Evolutionary conservation across 805 yeast species (phyloP).

Genomic region (Clavispora phyllophila): DNA sequence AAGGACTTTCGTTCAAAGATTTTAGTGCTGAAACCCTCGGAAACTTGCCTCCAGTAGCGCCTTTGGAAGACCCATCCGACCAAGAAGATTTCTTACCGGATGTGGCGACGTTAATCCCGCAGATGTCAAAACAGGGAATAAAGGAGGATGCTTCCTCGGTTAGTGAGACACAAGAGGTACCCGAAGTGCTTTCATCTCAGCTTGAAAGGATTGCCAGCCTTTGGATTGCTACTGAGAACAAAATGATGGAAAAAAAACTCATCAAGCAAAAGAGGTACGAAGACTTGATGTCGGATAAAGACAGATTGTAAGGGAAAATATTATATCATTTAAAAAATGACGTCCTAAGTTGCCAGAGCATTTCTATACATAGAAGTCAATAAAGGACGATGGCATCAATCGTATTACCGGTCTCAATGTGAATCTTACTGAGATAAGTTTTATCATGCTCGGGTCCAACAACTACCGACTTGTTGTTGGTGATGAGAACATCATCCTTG

Average conservation of each 20-base stretch:
- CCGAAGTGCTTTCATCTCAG: slow-evolving; percentile 30
- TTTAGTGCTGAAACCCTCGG: slow-evolving; percentile 4
- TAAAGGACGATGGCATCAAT: slow-evolving; percentile 22
- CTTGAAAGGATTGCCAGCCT: slow-evolving; percentile 53
- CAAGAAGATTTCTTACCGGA: slow-evolving; percentile 8
- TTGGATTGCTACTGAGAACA: slow-evolving; percentile 63
- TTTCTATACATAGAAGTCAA: background rate
- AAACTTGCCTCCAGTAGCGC: background rate
- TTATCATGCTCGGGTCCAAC: slow-evolving; percentile 18
- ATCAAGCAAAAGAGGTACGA: slow-evolving; percentile 21
- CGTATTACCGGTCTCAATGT: slow-evolving; percentile 40
- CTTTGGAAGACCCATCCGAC: background rate
- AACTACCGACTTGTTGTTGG: slow-evolving; percentile 25
- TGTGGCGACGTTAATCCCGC: slow-evolving; percentile 1
- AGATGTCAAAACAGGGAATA: slow-evolving; percentile 1
- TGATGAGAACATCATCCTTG: slow-evolving; percentile 21
- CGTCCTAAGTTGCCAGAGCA: too few species aligned
- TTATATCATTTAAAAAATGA: too few species aligned
- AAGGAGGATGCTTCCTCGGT: background rate
- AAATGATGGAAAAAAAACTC: slow-evolving; percentile 32
- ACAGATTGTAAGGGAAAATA: background rate
- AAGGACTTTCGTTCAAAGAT: slow-evolving; percentile 4
- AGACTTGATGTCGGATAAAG: slow-evolving; percentile 9
- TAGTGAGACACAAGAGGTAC: slow-evolving; percentile 7
- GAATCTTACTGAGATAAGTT: slow-evolving; percentile 31